Conservation (phyloP, 2,329 filamentous ascomycete species). For the Chaetomium strumarium region DNA sequence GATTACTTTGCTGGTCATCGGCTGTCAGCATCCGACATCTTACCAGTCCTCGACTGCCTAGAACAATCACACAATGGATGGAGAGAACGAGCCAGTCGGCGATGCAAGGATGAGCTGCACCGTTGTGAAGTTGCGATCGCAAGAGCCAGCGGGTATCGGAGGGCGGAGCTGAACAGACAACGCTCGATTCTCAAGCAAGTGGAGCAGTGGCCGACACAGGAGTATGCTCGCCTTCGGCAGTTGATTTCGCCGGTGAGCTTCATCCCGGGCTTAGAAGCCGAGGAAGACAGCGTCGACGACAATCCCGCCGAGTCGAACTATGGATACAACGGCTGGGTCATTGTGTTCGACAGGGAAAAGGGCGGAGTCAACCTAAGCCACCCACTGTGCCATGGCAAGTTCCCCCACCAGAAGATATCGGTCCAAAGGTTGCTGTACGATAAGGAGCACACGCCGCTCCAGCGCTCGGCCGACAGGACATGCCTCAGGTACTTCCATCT, state of each 20-base stretch:
- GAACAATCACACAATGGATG: conserved; percentile 15
- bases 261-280: conserved; percentile 14
- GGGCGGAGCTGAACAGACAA: conserved; percentile 14
- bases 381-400: conserved; percentile 19
- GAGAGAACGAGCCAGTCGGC: conserved; percentile 10
- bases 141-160: conserved; percentile 7
- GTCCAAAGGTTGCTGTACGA: conserved; percentile 21
- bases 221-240: conserved; percentile 8
- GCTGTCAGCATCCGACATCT: conserved; percentile 12
- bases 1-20: conserved; percentile 18
- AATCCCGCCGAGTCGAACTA: conserved; percentile 19
- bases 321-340: conserved; percentile 23
- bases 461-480: conserved; percentile 14
- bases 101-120: conserved; percentile 16
- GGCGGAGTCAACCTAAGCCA: conserved; percentile 19
- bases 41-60: conserved; percentile 11
- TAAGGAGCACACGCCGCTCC: conserved; percentile 16
- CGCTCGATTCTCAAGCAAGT: conserved; percentile 18
- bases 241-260: conserved; percentile 17
- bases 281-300: conserved; percentile 19
- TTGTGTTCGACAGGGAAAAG: conserved; percentile 17
- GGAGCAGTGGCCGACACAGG: conserved; percentile 16
- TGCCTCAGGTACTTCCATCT: conserved; percentile 23
- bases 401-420: conserved; percentile 23
- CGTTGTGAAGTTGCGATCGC: conserved; percentile 16